phyloP scores from a whole-genome alignment of 2,329 filamentous ascomycete species.

The Penicillium capsulatum region DNA sequence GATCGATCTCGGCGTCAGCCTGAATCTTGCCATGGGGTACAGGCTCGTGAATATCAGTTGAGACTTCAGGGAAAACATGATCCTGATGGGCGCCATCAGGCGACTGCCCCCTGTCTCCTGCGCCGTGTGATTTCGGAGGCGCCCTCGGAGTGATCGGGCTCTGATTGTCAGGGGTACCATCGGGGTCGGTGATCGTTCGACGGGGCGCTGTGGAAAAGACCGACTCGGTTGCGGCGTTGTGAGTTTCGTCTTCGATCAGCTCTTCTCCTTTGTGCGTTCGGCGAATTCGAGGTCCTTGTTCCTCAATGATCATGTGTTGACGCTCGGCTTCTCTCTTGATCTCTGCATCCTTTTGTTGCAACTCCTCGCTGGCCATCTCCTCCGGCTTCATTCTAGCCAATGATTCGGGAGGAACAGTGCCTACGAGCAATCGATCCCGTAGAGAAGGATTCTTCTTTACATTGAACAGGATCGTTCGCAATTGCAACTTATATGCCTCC shows the following conservation, averaged over 20 bases:
- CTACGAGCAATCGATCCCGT: conserved; percentile 68
- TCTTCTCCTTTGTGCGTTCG: conserved; percentile 96
- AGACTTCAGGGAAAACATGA: conserved; percentile 42
- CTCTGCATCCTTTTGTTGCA: conserved; percentile 61
- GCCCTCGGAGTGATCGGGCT: conserved; percentile 27
- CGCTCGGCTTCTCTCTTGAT: conserved; percentile 55
- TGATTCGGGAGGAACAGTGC: conserved; percentile 65
- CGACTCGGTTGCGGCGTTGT: conserved; percentile 45
- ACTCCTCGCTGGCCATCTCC: conserved; percentile 87
- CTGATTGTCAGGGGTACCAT: conserved; percentile 26
- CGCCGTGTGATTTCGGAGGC: conserved; percentile 37
- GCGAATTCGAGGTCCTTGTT: conserved; percentile 71
- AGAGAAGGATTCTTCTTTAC: conserved; percentile 83
- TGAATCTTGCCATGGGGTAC: conserved; percentile 46
- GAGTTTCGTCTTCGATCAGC: conserved; percentile 69
- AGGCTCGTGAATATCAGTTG: conserved; percentile 37
- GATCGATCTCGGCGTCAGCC: conserved; percentile 84
- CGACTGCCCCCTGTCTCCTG: conserved; percentile 65
- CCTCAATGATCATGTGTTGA: conserved; percentile 72
- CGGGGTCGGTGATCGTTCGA: conserved; percentile 36
- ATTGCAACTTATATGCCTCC: conserved; percentile 57
- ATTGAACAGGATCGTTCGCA: conserved; percentile 76
- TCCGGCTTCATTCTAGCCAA: conserved; percentile 85
- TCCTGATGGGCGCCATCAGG: conserved; percentile 52
- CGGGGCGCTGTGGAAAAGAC: conserved; percentile 47